Conservation (phyloP, 2,329 filamentous ascomycete genomes). For the Fusarium ramigenum region DNA sequence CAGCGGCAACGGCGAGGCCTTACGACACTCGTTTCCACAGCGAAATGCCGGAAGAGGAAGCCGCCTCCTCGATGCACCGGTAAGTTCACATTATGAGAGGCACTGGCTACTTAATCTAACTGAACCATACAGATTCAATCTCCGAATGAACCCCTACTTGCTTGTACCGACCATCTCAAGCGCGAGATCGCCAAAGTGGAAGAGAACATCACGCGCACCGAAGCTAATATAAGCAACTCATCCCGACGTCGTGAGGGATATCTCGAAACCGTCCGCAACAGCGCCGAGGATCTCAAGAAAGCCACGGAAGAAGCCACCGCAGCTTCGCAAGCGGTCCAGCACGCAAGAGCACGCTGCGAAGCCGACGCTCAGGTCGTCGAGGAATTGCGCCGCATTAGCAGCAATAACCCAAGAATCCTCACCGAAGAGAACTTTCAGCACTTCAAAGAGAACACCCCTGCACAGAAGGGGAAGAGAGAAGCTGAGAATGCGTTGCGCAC, state of each 20-base stretch:
- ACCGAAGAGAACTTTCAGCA: not conserved
- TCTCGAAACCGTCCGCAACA: not conserved
- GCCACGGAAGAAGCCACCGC: not conserved
- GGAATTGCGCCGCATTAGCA: not conserved
- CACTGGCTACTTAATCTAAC: not conserved
- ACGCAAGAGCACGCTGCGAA: not conserved
- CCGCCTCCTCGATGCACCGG: not conserved
- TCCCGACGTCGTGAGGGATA: not conserved
- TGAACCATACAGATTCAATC: not conserved
- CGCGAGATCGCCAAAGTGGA: not conserved
- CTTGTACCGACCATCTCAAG: not conserved
- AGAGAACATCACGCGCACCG: not conserved
- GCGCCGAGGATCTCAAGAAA: not conserved
- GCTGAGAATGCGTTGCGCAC: fast-evolving
- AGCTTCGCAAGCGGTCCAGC: fast-evolving
- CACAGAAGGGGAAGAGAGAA: not conserved
- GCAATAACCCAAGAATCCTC: not conserved
- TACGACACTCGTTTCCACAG: not conserved
- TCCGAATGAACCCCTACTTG: not conserved
- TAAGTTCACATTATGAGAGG: not conserved
- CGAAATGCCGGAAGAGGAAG: not conserved
- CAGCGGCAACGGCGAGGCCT: not conserved
- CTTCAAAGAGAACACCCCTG: not conserved
- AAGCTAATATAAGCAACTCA: not conserved
- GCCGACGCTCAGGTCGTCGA: not conserved